Conservation (phyloP, 2,329 filamentous ascomycete genomes). For the Talaromyces sp. region DNA sequence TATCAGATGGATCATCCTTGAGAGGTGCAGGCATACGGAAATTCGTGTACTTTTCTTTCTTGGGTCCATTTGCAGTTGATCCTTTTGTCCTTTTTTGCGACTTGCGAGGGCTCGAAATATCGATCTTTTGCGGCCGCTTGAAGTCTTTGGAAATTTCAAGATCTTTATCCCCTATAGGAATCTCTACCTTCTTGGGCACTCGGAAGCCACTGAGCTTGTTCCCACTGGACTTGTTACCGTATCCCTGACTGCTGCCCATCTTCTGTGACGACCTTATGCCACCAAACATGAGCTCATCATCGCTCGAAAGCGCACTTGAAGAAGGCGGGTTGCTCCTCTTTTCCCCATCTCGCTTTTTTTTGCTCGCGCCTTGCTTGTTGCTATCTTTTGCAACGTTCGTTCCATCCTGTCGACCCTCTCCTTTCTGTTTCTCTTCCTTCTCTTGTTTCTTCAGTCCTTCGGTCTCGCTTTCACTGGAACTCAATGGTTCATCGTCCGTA, state of each 20-base stretch:
- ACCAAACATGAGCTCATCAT: neutral
- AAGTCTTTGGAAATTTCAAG: neutral
- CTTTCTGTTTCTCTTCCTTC: neutral
- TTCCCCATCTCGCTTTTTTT: neutral
- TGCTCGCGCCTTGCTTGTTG: neutral
- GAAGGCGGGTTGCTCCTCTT: neutral
- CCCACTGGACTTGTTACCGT: neutral
- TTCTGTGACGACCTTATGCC: slow-evolving; percentile 1
- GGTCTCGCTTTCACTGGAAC: slow-evolving; percentile 27
- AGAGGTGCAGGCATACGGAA: slow-evolving; percentile 14
- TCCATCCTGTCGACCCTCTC: neutral
- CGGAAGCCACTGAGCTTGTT: neutral
- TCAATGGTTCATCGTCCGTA: slow-evolving; percentile 36
- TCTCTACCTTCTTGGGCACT: neutral
- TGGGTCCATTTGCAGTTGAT: neutral
- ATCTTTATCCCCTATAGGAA: neutral
- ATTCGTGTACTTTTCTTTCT: neutral
- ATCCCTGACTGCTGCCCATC: neutral
- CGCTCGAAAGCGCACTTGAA: neutral
- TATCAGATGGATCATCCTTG: neutral
- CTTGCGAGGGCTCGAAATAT: neutral
- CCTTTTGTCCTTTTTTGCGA: neutral
- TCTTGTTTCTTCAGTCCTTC: slow-evolving; percentile 3
- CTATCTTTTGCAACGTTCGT: neutral
- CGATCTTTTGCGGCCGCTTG: neutral